A percentile compares a stretch with the other conserved stretches of the same genome.
phyloP scores from a whole-genome alignment of 2,329 filamentous ascomycete genomes.

The Thelonectria discophora region DNA sequence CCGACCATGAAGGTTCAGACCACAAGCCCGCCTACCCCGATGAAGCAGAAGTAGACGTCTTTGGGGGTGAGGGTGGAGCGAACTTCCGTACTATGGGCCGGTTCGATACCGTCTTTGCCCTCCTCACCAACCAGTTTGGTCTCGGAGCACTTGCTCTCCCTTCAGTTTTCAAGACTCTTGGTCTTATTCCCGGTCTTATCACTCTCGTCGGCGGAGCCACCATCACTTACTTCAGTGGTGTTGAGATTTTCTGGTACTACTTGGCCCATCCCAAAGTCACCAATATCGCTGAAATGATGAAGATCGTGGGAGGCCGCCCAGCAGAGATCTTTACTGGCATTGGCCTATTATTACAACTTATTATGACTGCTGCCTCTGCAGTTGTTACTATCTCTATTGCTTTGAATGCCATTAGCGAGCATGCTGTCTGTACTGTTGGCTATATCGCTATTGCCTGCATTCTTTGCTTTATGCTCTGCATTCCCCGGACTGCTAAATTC shows the following conservation, averaged over 20 bases:
- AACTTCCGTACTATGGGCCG: conserved; percentile 25
- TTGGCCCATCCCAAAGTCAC: conserved; percentile 19
- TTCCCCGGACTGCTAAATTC: conserved; percentile 68
- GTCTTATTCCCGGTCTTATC: conserved; percentile 26
- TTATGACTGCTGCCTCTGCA: conserved; percentile 55
- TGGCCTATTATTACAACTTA: conserved; percentile 21
- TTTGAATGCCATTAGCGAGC: conserved; percentile 70
- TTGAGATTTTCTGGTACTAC: conserved; percentile 21
- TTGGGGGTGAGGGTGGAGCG: conserved; percentile 15
- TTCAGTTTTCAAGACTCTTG: conserved; percentile 21
- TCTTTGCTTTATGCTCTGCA: conserved; percentile 66
- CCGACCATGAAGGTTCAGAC: not conserved
- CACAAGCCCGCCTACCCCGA: conserved; percentile 3
- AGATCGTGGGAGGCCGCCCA: conserved; percentile 24
- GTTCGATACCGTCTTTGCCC: conserved; percentile 26
- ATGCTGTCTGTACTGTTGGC: conserved; percentile 67
- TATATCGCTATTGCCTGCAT: conserved; percentile 68
- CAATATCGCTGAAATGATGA: conserved; percentile 28
- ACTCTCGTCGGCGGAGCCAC: conserved; percentile 16
- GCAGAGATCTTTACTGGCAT: conserved; percentile 22
- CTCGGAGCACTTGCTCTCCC: conserved; percentile 24
- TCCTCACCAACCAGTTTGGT: conserved; percentile 27
- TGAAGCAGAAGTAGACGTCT: conserved; percentile 5
- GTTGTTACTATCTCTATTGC: conserved; percentile 71
- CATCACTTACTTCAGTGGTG: conserved; percentile 23